Evolutionary conservation across 2,329 filamentous ascomycete species (phyloP), one percentile per base, ranked within the genome.

Genomic region (Verticillium dahliae): DNA sequence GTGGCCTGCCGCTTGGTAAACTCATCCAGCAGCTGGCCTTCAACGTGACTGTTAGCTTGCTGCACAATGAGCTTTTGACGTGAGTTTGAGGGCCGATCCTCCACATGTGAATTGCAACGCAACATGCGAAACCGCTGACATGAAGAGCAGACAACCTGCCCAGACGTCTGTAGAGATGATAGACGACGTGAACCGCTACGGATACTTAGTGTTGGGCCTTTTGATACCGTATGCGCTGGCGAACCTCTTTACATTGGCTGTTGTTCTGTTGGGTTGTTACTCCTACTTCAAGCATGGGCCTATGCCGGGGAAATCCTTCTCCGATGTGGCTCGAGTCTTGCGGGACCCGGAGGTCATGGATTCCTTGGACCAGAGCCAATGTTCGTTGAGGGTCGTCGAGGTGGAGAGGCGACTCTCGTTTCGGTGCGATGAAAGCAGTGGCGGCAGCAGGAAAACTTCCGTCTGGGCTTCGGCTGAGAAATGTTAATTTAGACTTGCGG

Each of bases 121-220:
- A 22, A 18, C 6, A 31, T 31, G 27, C 27, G 27, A 31, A 31
- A 31, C 27, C 27, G 27, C 31, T 41, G 33, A 50, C 50, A 33
- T 10, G 5, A 55, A 6, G n/a, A 56, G 7, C 31, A 58, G 50
- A 37, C 60, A 39, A n/a, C 37, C 35, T 3, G 56, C 33, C 7
- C 50, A 39, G 33, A 41, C 34, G 14, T 18, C 50, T 14, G 56
- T 59, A 14, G 22, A 31, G 4, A 18, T 22, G 5, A 41, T 57
- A 2, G 57, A 59, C 15, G 56, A 65, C n/a, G 37, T 59, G n/a
- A 62, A 62, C 56, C 56, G 57, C 35, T 60, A 60, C 56, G 60
- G 55, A 31, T 59, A 61, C 37, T 6, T 38, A 3, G n/a, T n/a
- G n/a, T 27, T 38, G 15, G 60, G 60, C 1, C 45, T 61, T 6